These are phyloP conservation scores for Globisporangium rhizosaccharum DNA, from an alignment of 352 stramenopile genomes.

Conservation along the genomic window DNA sequence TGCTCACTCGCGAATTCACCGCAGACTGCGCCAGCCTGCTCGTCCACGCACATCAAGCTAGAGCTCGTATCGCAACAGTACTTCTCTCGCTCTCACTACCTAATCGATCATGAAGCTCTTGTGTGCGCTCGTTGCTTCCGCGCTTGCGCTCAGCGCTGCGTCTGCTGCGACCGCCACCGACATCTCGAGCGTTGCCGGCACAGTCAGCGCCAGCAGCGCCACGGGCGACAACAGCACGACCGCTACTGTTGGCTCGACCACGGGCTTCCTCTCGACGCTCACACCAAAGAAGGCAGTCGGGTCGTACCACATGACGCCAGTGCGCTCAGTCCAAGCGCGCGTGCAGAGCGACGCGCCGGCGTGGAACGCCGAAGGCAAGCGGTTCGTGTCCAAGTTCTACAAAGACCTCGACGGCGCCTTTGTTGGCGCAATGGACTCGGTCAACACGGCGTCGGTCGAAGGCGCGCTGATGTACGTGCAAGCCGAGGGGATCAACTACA, in stretches of 20 bases:
- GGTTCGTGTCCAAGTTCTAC: slow-evolving; percentile 61
- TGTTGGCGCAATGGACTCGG: slow-evolving; percentile 64
- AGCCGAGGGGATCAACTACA: slow-evolving; percentile 81
- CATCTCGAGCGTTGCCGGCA: slow-evolving; percentile 6
- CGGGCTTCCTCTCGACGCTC: slow-evolving; percentile 18
- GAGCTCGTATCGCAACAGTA: background rate
- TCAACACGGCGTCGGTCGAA: slow-evolving; percentile 77
- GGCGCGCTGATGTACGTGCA: slow-evolving; percentile 87
- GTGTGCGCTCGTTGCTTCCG: slow-evolving; percentile 5
- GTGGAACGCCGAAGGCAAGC: slow-evolving; percentile 43
- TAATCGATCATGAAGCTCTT: slow-evolving; percentile 8
- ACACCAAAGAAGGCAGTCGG: slow-evolving; percentile 13
- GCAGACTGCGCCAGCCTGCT: slow-evolving; percentile 2
- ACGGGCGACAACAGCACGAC: slow-evolving; percentile 12
- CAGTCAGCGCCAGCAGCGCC: slow-evolving; percentile 18
- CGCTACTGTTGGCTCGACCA: slow-evolving; percentile 2
- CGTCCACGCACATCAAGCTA: background rate
- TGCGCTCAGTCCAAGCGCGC: slow-evolving; percentile 67
- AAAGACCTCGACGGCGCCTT: slow-evolving; percentile 49
- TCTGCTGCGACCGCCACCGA: slow-evolving; percentile 13
- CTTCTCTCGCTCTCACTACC: background rate
- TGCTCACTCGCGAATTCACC: slow-evolving; percentile 10
- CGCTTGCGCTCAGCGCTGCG: slow-evolving; percentile 15
- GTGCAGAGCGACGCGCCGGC: slow-evolving; percentile 62
- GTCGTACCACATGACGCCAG: slow-evolving; percentile 65